Percentiles rank a stretch among this genome's conserved stretches.
Evolutionary conservation across 2,329 filamentous ascomycete species (phyloP).

Genomic region (Aureobasidium sp.): DNA sequence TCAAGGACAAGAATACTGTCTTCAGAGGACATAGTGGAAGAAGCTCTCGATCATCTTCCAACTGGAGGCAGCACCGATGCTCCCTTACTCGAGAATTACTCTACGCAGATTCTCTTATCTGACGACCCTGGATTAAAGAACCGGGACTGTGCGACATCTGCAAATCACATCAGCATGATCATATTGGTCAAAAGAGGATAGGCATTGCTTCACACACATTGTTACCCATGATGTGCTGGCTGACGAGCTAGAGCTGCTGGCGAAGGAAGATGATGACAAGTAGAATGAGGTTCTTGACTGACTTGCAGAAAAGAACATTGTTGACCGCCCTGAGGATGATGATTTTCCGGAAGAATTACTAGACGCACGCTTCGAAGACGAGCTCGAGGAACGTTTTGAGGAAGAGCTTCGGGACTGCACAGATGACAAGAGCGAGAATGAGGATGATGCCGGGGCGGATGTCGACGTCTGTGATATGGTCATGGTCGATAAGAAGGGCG

Average conservation of each 20-base stretch:
- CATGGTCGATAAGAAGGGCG: neutral
- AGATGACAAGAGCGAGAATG: neutral
- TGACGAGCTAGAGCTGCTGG: neutral
- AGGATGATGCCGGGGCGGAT: neutral
- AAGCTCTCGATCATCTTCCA: no score
- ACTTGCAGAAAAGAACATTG: neutral
- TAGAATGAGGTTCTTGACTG: neutral
- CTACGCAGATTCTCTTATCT: neutral
- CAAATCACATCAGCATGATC: neutral
- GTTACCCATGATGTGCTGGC: neutral
- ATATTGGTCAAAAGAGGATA: no score
- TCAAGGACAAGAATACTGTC: neutral
- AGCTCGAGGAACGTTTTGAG: neutral
- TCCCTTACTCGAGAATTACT: neutral
- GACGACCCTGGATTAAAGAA: neutral
- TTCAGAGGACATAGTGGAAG: neutral
- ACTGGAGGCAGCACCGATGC: neutral
- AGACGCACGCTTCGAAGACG: neutral
- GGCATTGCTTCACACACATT: neutral
- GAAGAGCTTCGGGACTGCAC: neutral
- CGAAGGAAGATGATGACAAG: neutral
- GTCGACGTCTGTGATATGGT: neutral
- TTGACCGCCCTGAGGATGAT: neutral
- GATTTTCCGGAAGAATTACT: neutral
- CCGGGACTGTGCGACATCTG: constrained; percentile 2